These are phyloP conservation scores for Phytopythium kandeliae DNA, from an alignment of 352 stramenopile species.

Conservation along the genomic window DNA sequence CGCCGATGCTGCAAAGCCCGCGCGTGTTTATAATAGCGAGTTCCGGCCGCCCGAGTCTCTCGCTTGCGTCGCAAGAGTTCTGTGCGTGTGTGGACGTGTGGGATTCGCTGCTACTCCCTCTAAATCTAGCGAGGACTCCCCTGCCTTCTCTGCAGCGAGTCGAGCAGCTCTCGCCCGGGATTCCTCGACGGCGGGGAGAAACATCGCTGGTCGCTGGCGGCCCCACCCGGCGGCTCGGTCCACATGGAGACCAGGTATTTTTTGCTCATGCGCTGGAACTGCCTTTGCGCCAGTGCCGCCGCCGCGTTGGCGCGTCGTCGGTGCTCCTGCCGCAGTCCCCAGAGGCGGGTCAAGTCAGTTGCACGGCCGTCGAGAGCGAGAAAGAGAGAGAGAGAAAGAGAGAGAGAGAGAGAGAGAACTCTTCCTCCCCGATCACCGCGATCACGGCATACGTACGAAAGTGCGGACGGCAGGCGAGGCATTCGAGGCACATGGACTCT, in stretches of 20 bases:
- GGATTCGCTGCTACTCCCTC: background rate
- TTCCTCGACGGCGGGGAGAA: conserved; percentile 5
- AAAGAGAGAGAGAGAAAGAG: too few relatives aligned
- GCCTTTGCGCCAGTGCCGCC: conserved; percentile 20
- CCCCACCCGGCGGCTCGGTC: conserved; percentile 15
- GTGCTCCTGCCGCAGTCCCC: conserved; percentile 24
- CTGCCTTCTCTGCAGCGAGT: conserved; percentile 11
- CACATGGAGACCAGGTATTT: conserved; percentile 69
- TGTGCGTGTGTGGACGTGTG: background rate
- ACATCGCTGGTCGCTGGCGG: background rate
- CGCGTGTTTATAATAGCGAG: conserved; percentile 4
- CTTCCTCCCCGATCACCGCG: too few relatives aligned
- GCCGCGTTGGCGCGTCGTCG: conserved; percentile 39
- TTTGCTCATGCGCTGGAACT: conserved; percentile 25
- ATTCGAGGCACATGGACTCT: conserved; percentile 8
- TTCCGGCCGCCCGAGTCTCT: background rate
- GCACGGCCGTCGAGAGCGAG: too few relatives aligned
- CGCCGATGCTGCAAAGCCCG: conserved; percentile 2
- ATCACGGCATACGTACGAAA: conserved; percentile 17
- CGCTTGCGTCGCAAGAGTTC: background rate
- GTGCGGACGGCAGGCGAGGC: conserved; percentile 13
- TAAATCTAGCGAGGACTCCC: background rate
- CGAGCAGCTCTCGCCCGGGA: conserved; percentile 13
- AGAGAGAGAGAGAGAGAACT: too few relatives aligned
- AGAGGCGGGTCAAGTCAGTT: too few relatives aligned